phyloP scores from a whole-genome alignment of 2,329 filamentous ascomycete genomes.

The Alternaria hordeiaustralica region DNA sequence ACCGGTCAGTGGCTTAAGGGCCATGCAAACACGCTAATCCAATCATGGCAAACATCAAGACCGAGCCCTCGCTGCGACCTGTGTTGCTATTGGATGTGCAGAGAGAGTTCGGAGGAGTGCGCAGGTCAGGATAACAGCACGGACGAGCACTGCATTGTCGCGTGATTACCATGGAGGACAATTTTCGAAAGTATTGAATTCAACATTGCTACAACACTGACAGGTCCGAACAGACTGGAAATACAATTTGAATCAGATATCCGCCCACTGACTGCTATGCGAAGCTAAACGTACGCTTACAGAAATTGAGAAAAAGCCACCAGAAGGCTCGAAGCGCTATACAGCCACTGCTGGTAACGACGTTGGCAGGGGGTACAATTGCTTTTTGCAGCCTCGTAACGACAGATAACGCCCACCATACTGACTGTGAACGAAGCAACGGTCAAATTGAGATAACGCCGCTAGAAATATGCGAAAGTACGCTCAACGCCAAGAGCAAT shows the following conservation, averaged over 20 bases:
- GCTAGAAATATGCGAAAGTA: conserved; percentile 24
- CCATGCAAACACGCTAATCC: neutral
- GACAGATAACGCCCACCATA: conserved; percentile 18
- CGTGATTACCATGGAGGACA: accelerated
- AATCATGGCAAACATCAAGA: neutral
- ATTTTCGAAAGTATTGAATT: neutral
- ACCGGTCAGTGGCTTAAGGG: neutral
- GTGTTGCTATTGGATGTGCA: neutral
- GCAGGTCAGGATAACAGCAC: neutral
- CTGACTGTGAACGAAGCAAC: conserved; percentile 7
- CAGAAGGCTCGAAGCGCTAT: neutral
- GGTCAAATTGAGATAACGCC: conserved; percentile 26
- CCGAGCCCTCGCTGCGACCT: neutral
- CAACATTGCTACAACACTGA: neutral
- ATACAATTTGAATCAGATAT: neutral
- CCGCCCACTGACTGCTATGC: conserved; percentile 15
- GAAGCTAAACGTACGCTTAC: conserved; percentile 16
- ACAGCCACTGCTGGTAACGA: neutral
- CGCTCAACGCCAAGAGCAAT: conserved; percentile 38
- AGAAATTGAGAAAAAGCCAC: neutral
- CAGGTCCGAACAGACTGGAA: neutral
- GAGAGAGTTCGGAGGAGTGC: neutral
- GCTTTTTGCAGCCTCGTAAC: conserved; percentile 23
- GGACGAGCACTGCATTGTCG: neutral
- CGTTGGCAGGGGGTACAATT: conserved; percentile 3